Evolutionary conservation across 345 rosid genomes (phyloP), one percentile per base, ranked within the genome.

Genomic region (Eucalyptus sp.): DNA sequence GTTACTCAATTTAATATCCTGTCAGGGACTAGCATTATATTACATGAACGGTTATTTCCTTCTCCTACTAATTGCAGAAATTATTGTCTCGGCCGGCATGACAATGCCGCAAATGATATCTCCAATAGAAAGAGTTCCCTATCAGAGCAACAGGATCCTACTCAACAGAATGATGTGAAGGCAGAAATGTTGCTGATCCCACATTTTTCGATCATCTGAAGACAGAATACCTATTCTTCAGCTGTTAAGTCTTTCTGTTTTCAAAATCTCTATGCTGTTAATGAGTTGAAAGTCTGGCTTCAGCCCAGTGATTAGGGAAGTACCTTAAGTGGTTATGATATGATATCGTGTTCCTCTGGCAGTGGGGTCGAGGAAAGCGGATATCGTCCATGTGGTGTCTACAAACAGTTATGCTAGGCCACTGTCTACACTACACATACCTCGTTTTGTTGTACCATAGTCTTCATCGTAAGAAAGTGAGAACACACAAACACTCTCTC

Each of bases 71-170:
- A 87, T 15, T 79, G n/a, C 96, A 97, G 98, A 97, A 92, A 97
- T 97, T 48, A 95, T 96, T 87, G 97, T 97, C 31, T 95, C 99
- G 18, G 94, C 95, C 3, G 96, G 99, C 27, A 97, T 97, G 99
- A 94, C 99, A 31, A 4, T 37, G 37, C 37, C 37, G 0, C 96
- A 95, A 89, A 92, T 95, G 84, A 91, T 97, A 87, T 93, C 98
- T 90, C 94, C 93, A 50, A 86, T 90, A 62, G 94, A 95, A 86
- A 94, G 94, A 90, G 76, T 89, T 90, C 91, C 93, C 50, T 91
- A 92, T 92, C 94, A 91, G 66, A 90, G 91, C 64, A 92, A 86
- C 87, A 93, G 95, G 91, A 91, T 95, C 88, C 96, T 94, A 50
- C 91, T 94, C 41, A 92, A 91, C 91, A 94, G 96, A 92, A 90